These are phyloP conservation scores for Prototheca cutis DNA, from an alignment of 163 green algal genomes.

Conservation along the genomic window DNA sequence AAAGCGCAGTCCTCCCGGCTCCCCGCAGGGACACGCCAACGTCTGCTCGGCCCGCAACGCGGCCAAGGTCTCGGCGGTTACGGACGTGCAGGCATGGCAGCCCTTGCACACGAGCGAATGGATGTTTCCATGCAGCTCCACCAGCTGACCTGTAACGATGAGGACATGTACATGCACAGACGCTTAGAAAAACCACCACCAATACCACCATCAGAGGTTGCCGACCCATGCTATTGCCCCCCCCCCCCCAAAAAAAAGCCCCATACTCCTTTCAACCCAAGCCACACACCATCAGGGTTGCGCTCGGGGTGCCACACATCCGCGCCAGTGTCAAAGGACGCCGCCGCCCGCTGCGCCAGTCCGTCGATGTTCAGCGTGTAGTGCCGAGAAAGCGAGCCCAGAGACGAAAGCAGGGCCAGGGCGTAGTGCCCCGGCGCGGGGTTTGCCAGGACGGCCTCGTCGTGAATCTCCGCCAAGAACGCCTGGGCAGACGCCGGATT, in stretches of 20 bases:
- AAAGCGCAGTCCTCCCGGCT: slow-evolving; percentile 50
- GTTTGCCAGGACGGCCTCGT: slow-evolving; percentile 49
- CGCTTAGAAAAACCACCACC: neutral
- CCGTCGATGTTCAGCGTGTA: slow-evolving; percentile 95
- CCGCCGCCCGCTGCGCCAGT: slow-evolving; percentile 46
- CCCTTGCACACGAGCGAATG: slow-evolving; percentile 43
- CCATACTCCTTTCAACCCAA: no score
- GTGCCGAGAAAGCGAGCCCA: slow-evolving; percentile 57
- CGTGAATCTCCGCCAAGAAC: slow-evolving; percentile 77
- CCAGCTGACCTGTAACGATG: slow-evolving; percentile 40
- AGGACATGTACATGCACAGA: no score
- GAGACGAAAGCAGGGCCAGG: slow-evolving; percentile 35
- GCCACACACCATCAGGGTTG: slow-evolving; percentile 39
- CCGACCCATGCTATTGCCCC: no score
- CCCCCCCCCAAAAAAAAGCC: no score
- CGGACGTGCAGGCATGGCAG: slow-evolving; percentile 23
- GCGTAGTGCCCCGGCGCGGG: slow-evolving; percentile 62
- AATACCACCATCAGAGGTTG: no score
- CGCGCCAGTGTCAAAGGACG: neutral
- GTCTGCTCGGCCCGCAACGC: slow-evolving; percentile 11
- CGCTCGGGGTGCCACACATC: slow-evolving; percentile 60
- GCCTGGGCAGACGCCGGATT: slow-evolving; percentile 28
- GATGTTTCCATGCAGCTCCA: slow-evolving; percentile 89
- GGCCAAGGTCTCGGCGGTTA: slow-evolving; percentile 12
- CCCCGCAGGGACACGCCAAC: slow-evolving; percentile 33